Conservation (phyloP, 2,329 filamentous ascomycete genomes). For the Cladophialophora immunda region DNA sequence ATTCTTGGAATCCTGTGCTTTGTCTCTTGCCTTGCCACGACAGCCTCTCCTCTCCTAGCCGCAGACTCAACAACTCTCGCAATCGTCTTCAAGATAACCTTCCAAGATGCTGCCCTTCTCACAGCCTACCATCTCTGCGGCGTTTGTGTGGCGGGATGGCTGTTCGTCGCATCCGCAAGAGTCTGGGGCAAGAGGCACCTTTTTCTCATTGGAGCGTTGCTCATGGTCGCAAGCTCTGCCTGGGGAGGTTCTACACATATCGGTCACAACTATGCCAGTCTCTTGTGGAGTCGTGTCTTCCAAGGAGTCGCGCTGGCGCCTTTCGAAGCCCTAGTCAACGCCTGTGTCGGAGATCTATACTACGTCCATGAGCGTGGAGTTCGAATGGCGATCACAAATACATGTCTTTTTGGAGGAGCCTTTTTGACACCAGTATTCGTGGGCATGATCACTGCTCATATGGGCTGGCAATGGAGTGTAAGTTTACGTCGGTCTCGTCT, state of each 20-base stretch:
- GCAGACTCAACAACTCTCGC: conserved; percentile 84
- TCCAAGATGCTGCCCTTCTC: conserved; percentile 80
- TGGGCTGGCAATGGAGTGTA: conserved; percentile 40
- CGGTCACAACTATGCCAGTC: conserved; percentile 71
- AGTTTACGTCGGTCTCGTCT: conserved; percentile 48
- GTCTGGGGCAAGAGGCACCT: conserved; percentile 94
- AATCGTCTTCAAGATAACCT: conserved; percentile 69
- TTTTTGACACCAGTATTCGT: conserved; percentile 89
- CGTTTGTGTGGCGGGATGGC: conserved; percentile 79
- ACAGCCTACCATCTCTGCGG: conserved; percentile 90
- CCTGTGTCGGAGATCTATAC: conserved; percentile 87
- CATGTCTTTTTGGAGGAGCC: conserved; percentile 74
- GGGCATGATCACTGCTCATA: conserved; percentile 48
- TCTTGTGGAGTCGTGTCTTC: conserved; percentile 80
- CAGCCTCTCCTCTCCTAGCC: conserved; percentile 84
- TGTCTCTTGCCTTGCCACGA: conserved; percentile 82
- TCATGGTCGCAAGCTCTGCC: conserved; percentile 76
- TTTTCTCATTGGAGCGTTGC: conserved; percentile 78
- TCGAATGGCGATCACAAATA: conserved; percentile 83
- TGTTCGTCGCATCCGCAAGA: conserved; percentile 86
- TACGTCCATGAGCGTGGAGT: conserved; percentile 81
- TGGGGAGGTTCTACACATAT: conserved; percentile 75
- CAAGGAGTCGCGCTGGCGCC: conserved; percentile 88
- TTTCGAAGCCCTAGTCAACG: conserved; percentile 89
- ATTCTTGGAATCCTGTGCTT: conserved; percentile 82